Percentiles rank a stretch among this genome's conserved stretches.
These are phyloP conservation scores for Astrothelium subdiscretum DNA, from an alignment of 495 filamentous ascomycete genomes.

Conservation along the genomic window DNA sequence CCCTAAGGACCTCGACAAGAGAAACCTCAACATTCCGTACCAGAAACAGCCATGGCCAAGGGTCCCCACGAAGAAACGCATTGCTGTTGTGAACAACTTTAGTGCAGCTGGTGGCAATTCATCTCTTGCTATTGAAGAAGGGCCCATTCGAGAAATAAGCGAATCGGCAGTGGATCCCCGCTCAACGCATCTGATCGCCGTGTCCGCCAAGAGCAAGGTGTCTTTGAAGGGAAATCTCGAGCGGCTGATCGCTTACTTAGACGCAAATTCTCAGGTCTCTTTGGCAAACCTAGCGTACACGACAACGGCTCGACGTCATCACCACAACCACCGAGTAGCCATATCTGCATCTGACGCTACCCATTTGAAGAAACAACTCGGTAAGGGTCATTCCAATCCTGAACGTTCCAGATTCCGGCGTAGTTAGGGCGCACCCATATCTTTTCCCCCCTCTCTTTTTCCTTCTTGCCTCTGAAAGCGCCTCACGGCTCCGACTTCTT, in stretches of 20 bases:
- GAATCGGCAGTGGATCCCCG: conserved; percentile 33
- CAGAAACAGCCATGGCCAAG: background rate
- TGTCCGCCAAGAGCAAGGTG: conserved; percentile 40
- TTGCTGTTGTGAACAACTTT: conserved; percentile 59
- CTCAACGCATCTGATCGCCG: conserved; percentile 40
- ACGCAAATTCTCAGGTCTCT: conserved; percentile 23
- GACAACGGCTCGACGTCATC: conserved; percentile 67
- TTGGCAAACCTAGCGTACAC: conserved; percentile 60
- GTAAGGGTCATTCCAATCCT: conserved; percentile 4
- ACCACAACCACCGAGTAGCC: conserved; percentile 58
- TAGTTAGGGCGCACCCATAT: too few relatives aligned
- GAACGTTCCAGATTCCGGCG: too few relatives aligned
- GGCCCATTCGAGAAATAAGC: conserved; percentile 16
- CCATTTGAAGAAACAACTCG: conserved; percentile 4
- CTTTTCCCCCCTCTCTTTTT: too few relatives aligned
- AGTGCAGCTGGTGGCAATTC: conserved; percentile 47
- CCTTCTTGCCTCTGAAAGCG: too few relatives aligned
- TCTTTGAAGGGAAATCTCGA: conserved; percentile 26
- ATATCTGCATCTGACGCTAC: conserved; percentile 32
- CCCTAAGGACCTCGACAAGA: conserved; percentile 17
- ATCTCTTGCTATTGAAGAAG: conserved; percentile 48
- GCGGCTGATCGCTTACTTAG: conserved; percentile 34
- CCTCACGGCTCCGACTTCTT: too few relatives aligned
- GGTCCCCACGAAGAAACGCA: conserved; percentile 22
- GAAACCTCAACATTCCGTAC: conserved; percentile 26